phyloP scores from a whole-genome alignment of 176 grass and related monocot genomes.

The Oryza punctata region DNA sequence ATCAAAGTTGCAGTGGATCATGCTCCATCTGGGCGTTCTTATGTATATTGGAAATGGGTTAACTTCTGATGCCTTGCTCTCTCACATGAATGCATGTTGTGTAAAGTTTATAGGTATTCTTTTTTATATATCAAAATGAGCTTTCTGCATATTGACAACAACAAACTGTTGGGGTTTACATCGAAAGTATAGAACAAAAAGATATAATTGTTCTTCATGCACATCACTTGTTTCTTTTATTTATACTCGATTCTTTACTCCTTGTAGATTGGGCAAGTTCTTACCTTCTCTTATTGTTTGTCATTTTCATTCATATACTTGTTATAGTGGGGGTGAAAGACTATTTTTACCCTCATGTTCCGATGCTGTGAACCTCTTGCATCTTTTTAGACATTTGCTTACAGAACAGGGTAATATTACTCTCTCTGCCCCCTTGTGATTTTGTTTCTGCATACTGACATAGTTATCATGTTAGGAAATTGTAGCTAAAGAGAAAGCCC shows the following conservation, averaged over 20 bases:
- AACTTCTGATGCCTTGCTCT: neutral
- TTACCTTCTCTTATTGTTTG: neutral
- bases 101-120: neutral
- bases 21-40: neutral
- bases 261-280: neutral
- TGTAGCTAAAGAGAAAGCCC: conserved; percentile 68
- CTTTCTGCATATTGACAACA: neutral
- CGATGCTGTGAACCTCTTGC: neutral
- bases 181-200: neutral
- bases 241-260: neutral
- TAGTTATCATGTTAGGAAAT: conserved; percentile 56
- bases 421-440: neutral
- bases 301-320: neutral
- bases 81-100: neutral
- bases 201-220: neutral
- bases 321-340: neutral
- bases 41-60: neutral
- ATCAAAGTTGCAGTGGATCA: neutral
- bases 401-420: neutral
- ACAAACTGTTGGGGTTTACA: neutral
- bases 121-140: neutral
- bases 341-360: neutral
- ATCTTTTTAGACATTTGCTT: neutral
- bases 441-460: conserved; percentile 37
- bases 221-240: neutral